Evolutionary conservation across 192 early-diverging fungal genomes (phyloP).

Genomic region (Backusella tuberculispora): DNA sequence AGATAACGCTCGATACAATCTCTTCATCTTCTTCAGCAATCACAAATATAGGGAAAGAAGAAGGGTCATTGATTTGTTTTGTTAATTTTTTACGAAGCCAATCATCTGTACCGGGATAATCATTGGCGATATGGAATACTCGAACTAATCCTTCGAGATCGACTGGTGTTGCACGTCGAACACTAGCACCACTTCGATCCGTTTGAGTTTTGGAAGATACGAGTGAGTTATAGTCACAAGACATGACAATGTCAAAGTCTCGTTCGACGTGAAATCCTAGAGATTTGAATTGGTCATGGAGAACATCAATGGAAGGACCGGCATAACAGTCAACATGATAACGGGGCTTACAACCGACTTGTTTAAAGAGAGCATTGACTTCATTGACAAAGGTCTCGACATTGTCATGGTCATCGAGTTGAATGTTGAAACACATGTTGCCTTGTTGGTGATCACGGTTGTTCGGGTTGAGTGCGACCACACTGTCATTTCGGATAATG

Average conservation of each 20-base stretch:
- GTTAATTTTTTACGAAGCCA: not conserved
- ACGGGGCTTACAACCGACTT: not conserved
- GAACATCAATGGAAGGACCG: not conserved
- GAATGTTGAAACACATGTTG: conserved; percentile 9
- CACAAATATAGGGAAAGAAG: not conserved
- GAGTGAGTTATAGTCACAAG: not conserved
- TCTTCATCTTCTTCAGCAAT: not conserved
- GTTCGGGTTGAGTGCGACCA: not conserved
- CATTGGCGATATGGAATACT: not conserved
- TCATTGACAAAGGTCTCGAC: not conserved
- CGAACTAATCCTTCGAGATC: not conserved
- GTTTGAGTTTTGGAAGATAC: not conserved
- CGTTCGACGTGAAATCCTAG: not conserved
- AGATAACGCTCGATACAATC: not conserved
- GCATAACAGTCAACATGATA: not conserved
- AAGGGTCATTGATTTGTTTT: not conserved
- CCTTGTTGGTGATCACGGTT: conserved; percentile 2
- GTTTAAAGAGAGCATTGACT: not conserved
- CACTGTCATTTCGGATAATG: not conserved
- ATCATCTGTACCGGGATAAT: not conserved
- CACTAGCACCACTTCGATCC: not conserved
- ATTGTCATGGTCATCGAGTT: not conserved
- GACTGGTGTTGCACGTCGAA: not conserved
- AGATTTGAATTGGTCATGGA: not conserved
- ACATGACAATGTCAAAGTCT: not conserved